These are phyloP conservation scores for Aureobasidium sp. DNA, from an alignment of 2,329 filamentous ascomycete genomes.

Conservation along the genomic window DNA sequence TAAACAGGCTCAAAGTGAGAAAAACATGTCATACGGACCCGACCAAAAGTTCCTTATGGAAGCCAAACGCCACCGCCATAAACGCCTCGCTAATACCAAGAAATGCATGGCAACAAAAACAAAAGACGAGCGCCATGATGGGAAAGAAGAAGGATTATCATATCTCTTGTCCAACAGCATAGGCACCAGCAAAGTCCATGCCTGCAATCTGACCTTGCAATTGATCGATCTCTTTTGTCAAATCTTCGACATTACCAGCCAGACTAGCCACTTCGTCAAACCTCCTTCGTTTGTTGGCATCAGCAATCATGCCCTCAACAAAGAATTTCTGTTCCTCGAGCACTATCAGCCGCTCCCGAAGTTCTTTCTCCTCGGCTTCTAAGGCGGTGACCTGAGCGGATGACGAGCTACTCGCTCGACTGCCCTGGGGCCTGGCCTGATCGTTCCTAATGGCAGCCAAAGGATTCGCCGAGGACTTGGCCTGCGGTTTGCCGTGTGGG, in stretches of 20 bases:
- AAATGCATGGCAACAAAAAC: neutral
- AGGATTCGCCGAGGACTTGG: constrained; percentile 31
- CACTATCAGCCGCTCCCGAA: constrained; percentile 73
- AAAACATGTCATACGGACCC: neutral
- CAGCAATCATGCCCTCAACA: constrained; percentile 75
- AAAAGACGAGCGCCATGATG: neutral
- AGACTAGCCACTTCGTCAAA: constrained; percentile 84
- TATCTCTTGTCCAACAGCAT: constrained; percentile 17
- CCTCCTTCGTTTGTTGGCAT: constrained; percentile 65
- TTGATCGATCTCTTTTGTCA: constrained; percentile 67
- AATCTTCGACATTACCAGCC: constrained; percentile 71
- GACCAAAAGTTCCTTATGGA: neutral
- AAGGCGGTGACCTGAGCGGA: constrained; percentile 52
- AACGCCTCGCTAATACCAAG: constrained; percentile 11
- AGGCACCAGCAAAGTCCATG: constrained; percentile 33
- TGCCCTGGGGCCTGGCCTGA: constrained; percentile 34
- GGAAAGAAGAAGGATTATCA: neutral
- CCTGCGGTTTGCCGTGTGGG: constrained; percentile 37
- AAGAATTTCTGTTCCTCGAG: constrained; percentile 89
- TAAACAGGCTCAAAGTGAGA: neutral
- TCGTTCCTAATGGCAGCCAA: constrained; percentile 53
- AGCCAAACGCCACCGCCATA: neutral
- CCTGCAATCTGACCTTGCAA: constrained; percentile 28
- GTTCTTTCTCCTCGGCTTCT: constrained; percentile 75
- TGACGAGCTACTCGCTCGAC: constrained; percentile 49